phyloP scores from a whole-genome alignment of 1,284 basidiomycete species.

The Microbotryum intermedium region DNA sequence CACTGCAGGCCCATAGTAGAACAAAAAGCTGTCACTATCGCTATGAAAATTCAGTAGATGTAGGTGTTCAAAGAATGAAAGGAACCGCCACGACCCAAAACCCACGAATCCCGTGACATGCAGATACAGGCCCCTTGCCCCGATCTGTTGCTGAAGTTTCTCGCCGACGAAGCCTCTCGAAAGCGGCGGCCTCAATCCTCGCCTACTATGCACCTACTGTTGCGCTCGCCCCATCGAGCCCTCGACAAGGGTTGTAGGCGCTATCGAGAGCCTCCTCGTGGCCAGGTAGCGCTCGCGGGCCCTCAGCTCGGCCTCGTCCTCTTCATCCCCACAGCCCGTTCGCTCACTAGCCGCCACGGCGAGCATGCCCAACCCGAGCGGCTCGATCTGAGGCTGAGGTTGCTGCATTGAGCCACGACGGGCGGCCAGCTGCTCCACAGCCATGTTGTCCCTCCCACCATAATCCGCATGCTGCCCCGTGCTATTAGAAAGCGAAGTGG shows the following conservation, averaged over 20 bases:
- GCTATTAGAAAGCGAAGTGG: background rate
- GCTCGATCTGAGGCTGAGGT: background rate
- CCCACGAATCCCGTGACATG: too few relatives aligned
- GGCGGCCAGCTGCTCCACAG: too few relatives aligned
- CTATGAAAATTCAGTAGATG: too few relatives aligned
- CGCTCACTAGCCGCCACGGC: conserved; percentile 2
- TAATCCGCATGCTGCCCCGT: background rate
- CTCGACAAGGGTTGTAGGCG: background rate
- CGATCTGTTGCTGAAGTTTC: too few relatives aligned
- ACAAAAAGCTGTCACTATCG: background rate
- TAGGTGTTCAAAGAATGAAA: too few relatives aligned
- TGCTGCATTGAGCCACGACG: too few relatives aligned
- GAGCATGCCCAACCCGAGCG: conserved; percentile 15
- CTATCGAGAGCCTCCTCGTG: background rate
- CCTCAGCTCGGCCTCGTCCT: background rate
- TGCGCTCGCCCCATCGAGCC: too few relatives aligned
- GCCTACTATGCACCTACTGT: too few relatives aligned
- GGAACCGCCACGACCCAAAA: too few relatives aligned
- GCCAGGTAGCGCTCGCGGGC: background rate
- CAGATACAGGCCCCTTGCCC: too few relatives aligned
- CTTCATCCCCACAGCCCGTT: background rate
- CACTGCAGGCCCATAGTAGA: background rate
- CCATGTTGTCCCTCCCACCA: background rate
- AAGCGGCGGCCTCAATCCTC: background rate
- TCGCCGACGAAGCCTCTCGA: background rate